These are phyloP conservation scores for Pinus albicaulis DNA, from an alignment of 75 land plant genomes.

Conservation along the genomic window DNA sequence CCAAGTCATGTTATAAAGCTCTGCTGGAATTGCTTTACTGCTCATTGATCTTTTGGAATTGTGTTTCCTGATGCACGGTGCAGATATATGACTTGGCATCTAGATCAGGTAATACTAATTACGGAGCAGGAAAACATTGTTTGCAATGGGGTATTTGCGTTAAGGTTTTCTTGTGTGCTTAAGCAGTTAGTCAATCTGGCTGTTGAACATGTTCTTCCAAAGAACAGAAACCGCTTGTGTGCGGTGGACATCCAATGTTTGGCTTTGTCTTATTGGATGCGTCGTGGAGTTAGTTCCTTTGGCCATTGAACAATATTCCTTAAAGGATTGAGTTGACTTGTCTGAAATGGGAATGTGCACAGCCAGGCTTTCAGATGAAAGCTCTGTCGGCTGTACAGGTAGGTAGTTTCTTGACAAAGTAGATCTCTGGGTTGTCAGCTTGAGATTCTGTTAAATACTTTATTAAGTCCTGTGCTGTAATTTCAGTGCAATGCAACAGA, in stretches of 20 bases:
- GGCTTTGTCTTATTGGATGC: background rate
- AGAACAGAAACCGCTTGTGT: background rate
- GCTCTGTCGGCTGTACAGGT: background rate
- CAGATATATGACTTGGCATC: background rate
- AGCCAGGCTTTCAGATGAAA: background rate
- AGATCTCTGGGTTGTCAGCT: constrained; percentile 2
- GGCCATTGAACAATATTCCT: background rate
- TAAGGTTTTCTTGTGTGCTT: background rate
- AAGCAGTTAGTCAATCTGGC: background rate
- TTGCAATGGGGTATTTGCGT: background rate
- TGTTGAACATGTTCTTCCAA: background rate
- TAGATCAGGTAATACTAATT: background rate
- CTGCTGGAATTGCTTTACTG: background rate
- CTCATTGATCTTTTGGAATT: background rate
- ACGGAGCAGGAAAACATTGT: no score
- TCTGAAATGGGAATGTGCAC: background rate
- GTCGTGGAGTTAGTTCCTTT: constrained; percentile 1
- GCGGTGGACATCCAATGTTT: background rate
- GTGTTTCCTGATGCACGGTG: background rate
- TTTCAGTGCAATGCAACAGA: constrained; percentile 3
- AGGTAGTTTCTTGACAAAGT: constrained; percentile 2
- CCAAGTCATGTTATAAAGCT: background rate
- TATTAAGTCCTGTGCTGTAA: constrained; percentile 3
- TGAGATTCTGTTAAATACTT: constrained; percentile 1
- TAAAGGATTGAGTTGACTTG: background rate